phyloP scores from a whole-genome alignment of 306 rosid species.

The Lotus japonicus region DNA sequence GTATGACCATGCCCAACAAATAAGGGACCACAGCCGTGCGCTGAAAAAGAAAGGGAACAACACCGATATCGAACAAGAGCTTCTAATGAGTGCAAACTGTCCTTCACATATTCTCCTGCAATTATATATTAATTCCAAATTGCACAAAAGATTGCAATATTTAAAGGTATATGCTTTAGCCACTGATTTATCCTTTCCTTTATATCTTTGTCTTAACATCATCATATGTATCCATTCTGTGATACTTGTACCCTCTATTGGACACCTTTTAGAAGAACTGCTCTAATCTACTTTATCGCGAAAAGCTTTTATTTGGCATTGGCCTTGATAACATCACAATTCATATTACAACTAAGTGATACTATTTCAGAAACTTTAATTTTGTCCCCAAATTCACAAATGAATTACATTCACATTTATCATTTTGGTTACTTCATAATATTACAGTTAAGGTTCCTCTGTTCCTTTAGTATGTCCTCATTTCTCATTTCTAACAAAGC shows the following conservation, averaged over 20 bases:
- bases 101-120: slow-evolving; percentile 15
- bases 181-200: slow-evolving; percentile 10
- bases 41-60: background rate
- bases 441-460: too few species aligned
- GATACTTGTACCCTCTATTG: background rate
- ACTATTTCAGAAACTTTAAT: too few species aligned
- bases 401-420: too few species aligned
- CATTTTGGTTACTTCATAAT: too few species aligned
- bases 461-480: too few species aligned
- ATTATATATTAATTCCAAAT: slow-evolving; percentile 19
- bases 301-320: slow-evolving; percentile 24
- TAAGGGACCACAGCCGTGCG: slow-evolving; percentile 38
- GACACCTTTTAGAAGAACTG: slow-evolving; percentile 9
- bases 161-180: slow-evolving; percentile 33
- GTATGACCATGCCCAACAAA: slow-evolving; percentile 27
- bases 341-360: too few species aligned
- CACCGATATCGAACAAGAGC: slow-evolving; percentile 14
- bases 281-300: background rate
- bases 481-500: too few species aligned
- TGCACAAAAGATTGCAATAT: slow-evolving; percentile 13
- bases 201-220: slow-evolving; percentile 13
- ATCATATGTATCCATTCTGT: slow-evolving; percentile 3
- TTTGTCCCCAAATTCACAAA: too few species aligned
- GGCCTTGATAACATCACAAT: background rate
- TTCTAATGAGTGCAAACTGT: background rate